phyloP scores from a whole-genome alignment of 805 yeast species.

The Candida chauliodis region DNA sequence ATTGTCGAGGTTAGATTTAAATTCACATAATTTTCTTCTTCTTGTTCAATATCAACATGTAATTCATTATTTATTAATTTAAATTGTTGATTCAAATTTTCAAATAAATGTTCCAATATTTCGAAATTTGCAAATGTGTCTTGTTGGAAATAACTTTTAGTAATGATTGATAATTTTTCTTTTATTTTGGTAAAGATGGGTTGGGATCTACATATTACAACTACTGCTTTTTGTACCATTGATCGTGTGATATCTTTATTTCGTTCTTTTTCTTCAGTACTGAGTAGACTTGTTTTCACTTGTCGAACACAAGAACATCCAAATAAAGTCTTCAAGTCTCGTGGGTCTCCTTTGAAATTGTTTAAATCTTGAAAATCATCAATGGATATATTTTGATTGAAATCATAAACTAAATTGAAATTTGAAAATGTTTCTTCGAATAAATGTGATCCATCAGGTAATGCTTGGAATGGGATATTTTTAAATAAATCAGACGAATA shows the following conservation, averaged over 20 bases:
- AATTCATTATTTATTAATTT: conserved; percentile 11
- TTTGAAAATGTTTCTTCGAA: conserved; percentile 92
- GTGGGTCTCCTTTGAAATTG: conserved; percentile 35
- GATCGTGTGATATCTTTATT: conserved; percentile 74
- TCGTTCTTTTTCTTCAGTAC: conserved; percentile 38
- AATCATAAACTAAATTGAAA: conserved; percentile 77
- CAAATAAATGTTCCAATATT: conserved; percentile 66
- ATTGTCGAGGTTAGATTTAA: conserved; percentile 66
- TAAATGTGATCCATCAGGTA: conserved; percentile 94
- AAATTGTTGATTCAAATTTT: conserved; percentile 48
- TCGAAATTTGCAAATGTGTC: conserved; percentile 67
- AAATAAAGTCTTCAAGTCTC: conserved; percentile 64
- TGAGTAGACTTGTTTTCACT: conserved; percentile 58
- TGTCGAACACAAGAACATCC: conserved; percentile 94
- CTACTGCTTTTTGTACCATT: conserved; percentile 87
- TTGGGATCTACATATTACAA: conserved; percentile 69
- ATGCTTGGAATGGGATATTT: conserved; percentile 85
- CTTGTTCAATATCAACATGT: conserved; percentile 10
- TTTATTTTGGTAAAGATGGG: conserved; percentile 87
- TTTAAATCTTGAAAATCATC: conserved; percentile 37
- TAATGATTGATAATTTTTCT: conserved; percentile 86
- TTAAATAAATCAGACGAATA: conserved; percentile 60
- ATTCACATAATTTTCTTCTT: conserved; percentile 54
- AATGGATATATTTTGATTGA: conserved; percentile 42
- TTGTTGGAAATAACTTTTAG: conserved; percentile 82